phyloP scores from a whole-genome alignment of 2,329 filamentous ascomycete genomes.

The Alternaria solani region DNA sequence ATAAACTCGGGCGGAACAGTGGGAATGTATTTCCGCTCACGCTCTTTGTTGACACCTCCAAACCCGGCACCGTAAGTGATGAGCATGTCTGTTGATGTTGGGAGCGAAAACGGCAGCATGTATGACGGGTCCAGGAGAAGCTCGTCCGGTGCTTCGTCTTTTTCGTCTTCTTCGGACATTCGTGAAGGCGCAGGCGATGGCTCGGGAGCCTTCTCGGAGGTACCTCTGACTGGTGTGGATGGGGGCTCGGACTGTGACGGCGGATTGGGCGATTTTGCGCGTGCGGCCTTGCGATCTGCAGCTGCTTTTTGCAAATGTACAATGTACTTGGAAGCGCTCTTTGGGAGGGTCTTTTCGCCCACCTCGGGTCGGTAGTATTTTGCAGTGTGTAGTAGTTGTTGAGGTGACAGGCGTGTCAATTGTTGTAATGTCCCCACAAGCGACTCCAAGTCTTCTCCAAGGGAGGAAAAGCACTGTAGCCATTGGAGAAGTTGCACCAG shows the following conservation, averaged over 20 bases:
- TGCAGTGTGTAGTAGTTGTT: constrained; percentile 89
- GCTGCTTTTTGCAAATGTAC: constrained; percentile 79
- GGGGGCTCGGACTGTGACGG: constrained; percentile 49
- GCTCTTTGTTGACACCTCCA: constrained; percentile 88
- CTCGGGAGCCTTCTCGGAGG: constrained; percentile 32
- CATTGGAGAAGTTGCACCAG: constrained; percentile 95
- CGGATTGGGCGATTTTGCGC: constrained; percentile 42
- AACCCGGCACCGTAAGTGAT: constrained; percentile 94
- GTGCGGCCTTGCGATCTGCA: constrained; percentile 55
- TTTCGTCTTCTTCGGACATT: constrained; percentile 62
- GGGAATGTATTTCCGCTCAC: constrained; percentile 94
- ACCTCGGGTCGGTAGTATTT: constrained; percentile 95
- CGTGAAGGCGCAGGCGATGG: constrained; percentile 45
- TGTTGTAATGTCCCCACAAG: constrained; percentile 89
- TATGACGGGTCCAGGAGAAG: constrained; percentile 87
- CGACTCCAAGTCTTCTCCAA: constrained; percentile 88
- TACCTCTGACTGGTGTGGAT: constrained; percentile 43
- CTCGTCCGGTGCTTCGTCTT: constrained; percentile 74
- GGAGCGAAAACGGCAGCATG: constrained; percentile 93
- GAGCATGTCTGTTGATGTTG: constrained; percentile 96
- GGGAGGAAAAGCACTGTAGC: constrained; percentile 96
- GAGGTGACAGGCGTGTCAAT: constrained; percentile 81
- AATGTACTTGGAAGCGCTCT: constrained; percentile 88
- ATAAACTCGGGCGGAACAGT: constrained; percentile 94
- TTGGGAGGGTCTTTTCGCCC: constrained; percentile 89